phyloP scores from a whole-genome alignment of 1,139 yeast genomes.

The Magnusiomyces ingens region DNA sequence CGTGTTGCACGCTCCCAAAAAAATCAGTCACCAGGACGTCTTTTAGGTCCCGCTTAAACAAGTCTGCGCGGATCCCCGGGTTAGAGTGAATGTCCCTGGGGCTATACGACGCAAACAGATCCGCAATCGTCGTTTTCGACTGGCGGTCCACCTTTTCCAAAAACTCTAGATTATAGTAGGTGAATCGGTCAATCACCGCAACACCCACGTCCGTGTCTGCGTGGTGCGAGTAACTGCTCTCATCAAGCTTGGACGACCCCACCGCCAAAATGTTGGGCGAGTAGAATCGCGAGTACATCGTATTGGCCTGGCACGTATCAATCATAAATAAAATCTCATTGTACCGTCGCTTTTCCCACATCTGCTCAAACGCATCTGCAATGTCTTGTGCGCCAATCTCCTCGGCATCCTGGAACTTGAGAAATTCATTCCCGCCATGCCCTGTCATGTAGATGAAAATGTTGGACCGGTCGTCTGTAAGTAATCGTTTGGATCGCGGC shows the following conservation, averaged over 20 bases:
- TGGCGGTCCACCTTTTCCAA: constrained; percentile 71
- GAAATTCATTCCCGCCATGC: constrained; percentile 96
- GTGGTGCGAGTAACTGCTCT: constrained; percentile 91
- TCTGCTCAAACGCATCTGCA: constrained; percentile 95
- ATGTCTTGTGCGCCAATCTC: constrained; percentile 92
- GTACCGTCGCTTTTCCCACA: constrained; percentile 92
- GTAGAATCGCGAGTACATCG: constrained; percentile 89
- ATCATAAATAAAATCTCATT: constrained; percentile 96
- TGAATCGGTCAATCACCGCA: constrained; percentile 93
- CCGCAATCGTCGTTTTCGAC: constrained; percentile 69
- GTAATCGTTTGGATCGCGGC: constrained; percentile 81
- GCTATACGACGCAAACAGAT: constrained; percentile 76
- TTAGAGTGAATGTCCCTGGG: constrained; percentile 82
- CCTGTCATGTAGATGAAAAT: constrained; percentile 95
- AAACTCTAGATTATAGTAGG: constrained; percentile 84
- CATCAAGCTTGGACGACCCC: constrained; percentile 86
- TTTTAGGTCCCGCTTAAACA: constrained; percentile 59
- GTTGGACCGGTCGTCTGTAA: constrained; percentile 91
- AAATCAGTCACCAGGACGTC: constrained; percentile 84
- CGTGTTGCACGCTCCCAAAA: constrained; percentile 88
- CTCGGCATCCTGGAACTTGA: constrained; percentile 97
- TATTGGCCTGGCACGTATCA: constrained; percentile 97
- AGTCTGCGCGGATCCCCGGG: constrained; percentile 83
- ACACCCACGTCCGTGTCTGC: constrained; percentile 95
- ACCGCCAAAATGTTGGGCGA: constrained; percentile 91